Evolutionary conservation across 1,284 basidiomycete genomes (phyloP), one percentile per base, ranked within the genome.

Genomic region (Apiotrichum veenhuisii): DNA sequence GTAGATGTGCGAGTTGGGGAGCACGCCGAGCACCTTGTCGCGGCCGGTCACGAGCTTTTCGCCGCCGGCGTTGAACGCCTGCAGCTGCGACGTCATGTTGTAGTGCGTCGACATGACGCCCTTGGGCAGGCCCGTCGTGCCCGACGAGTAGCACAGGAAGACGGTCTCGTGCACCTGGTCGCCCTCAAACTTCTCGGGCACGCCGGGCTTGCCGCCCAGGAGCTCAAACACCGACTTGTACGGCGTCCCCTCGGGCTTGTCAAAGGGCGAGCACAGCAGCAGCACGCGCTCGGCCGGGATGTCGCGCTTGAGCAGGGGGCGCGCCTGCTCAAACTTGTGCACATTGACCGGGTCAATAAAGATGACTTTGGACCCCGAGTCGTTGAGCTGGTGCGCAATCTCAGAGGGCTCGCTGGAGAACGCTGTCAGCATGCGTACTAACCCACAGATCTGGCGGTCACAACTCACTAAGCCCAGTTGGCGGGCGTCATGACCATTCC

Each of bases 141-240:
- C 85, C 55, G 84, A 86, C 22, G 79, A 81, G 67, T 87, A 87
- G 62, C 85, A 88, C 30, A 88, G 71, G 64, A 56, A 63, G 11
- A 56, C 55, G 18, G 53, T 43, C 18, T 54, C 54, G 23, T 50
- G 15, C 3, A 52, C 44, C 11, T 58, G 57, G 5, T 44, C 38
- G 41, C 57, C 60, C 36, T 48, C 41, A n/a, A 62, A 62, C 43
- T 41, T 47, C 46, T 58, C 54, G 11, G 60, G 48, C 10, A 42
- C 36, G 20, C 37, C 37, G 1, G 50, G 46, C 27, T 50, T 20
- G 18, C 50, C 48, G 14, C 42, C 55, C 18, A 54, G 34, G 27
- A 62, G 27, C 42, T 55, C 54, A 22, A 30, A 30, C 30, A 56
- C 25, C 23, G 45, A 25, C 30, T 53, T 50, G 49, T 61, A 65